Base-by-base conservation (phyloP, 305 asterid species). In the Fraxinus angustifolia region DNA sequence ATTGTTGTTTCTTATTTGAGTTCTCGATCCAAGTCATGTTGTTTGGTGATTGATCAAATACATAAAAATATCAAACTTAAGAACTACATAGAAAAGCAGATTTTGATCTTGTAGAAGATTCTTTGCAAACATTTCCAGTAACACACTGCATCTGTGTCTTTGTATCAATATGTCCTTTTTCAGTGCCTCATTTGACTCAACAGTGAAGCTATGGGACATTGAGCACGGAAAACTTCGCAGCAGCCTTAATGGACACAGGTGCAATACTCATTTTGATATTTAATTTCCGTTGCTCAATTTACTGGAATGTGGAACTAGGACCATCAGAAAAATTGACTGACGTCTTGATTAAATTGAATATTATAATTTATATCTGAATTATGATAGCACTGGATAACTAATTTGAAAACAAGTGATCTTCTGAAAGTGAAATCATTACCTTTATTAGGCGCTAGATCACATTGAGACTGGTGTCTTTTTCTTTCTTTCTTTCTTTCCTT, bases 151-250 rank as follows among this genome's bases (percentile, higher is more conserved):
- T 60, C 8, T 60, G 33, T 60, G 10, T 60, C 30, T 60, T 21
- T 60, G 14, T 60, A 60, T 60, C 33, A n/a, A 58, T 58, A 17
- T 45, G 79, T 73, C 23, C 23, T 42, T 33, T 45, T 77, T 40
- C 86, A 84, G 89, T 76, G 89, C 86, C 12, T 86, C 89, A 35
- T 81, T 74, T 82, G 89, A 86, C 76, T 84, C 89, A 67, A 86
- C 82, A 2, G 86, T 86, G 50, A 86, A 84, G 85, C 78, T 84
- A 8, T 86, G 89, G 89, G 82, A 86, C 79, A 68, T 79, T 23
- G 82, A 82, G 68, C 67, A 26, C 21, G 89, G 89, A 23, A 72
- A 75, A 79, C 76, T 73, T 67, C 78, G 73, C 45, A 3, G 28
- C 83, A 86, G 77, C 84, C 53, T 86, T 73, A 79, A 62, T 58